Percentiles rank a stretch among this genome's conserved stretches.
Conservation (phyloP, 208 protist species). For the Entamoeba moshkovskii region DNA sequence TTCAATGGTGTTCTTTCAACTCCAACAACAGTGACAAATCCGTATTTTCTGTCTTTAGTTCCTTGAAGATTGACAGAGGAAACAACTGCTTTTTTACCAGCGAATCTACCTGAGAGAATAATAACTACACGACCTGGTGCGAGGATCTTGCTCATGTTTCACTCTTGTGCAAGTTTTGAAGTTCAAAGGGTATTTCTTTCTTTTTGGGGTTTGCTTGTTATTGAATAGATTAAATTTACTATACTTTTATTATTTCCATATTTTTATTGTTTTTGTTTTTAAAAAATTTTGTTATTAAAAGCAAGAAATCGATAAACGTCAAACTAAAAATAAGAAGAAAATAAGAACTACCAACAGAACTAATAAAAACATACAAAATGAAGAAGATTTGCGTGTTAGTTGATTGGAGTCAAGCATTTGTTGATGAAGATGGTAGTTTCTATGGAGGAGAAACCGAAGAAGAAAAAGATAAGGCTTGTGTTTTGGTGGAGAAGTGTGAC, state of each 20-base stretch:
- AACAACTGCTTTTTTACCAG: slow-evolving; percentile 50
- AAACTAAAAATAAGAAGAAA: too few relatives aligned
- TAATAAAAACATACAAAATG: too few relatives aligned
- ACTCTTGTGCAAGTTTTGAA: too few relatives aligned
- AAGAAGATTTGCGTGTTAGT: background rate
- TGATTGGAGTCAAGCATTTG: background rate
- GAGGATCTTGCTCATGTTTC: slow-evolving; percentile 18
- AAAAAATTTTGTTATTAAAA: too few relatives aligned
- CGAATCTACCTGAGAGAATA: slow-evolving; percentile 44
- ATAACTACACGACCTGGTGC: slow-evolving; percentile 44
- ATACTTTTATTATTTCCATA: too few relatives aligned
- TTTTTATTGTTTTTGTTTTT: too few relatives aligned
- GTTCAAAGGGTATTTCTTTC: too few relatives aligned
- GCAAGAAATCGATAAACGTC: too few relatives aligned
- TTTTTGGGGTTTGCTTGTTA: too few relatives aligned
- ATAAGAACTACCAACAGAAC: too few relatives aligned
- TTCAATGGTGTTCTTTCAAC: slow-evolving; percentile 36
- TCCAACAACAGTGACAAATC: slow-evolving; percentile 46
- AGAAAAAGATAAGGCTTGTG: background rate
- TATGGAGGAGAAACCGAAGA: background rate
- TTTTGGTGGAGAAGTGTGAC: background rate
- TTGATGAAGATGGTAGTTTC: background rate
- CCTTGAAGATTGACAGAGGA: background rate
- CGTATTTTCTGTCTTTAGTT: slow-evolving; percentile 21
- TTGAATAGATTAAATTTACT: too few relatives aligned